Percentiles rank a stretch among this genome's conserved stretches.
Evolutionary conservation across 805 yeast genomes (phyloP).

Genomic region (Saturnispora ahearnii): DNA sequence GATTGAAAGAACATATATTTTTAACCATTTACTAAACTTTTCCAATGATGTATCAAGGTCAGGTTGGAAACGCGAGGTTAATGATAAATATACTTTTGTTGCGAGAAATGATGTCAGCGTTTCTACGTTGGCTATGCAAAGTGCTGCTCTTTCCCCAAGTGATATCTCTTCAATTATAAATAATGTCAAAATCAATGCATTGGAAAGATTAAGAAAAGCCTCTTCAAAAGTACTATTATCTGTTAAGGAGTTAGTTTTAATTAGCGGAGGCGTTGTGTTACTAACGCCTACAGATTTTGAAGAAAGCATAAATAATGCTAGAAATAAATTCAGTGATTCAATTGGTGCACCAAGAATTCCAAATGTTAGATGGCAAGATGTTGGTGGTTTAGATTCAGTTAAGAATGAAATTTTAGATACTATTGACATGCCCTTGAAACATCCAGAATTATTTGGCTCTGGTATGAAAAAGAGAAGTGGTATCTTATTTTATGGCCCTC

Average conservation of each 20-base stretch:
- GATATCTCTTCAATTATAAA: constrained; percentile 67
- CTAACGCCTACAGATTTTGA: constrained; percentile 56
- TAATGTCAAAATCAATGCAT: constrained; percentile 51
- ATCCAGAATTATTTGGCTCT: constrained; percentile 78
- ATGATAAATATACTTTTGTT: constrained; percentile 17
- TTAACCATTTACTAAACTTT: constrained; percentile 37
- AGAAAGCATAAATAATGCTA: constrained; percentile 65
- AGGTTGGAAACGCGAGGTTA: background rate
- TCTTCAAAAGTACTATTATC: constrained; percentile 19
- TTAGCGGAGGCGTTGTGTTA: constrained; percentile 47
- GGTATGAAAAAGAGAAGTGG: constrained; percentile 95
- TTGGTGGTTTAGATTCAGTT: constrained; percentile 87
- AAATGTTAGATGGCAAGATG: constrained; percentile 92
- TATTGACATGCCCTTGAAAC: constrained; percentile 89
- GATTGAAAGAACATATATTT: constrained; percentile 56
- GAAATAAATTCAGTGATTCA: constrained; percentile 84
- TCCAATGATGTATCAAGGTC: background rate
- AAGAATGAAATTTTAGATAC: constrained; percentile 92
- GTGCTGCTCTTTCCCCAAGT: constrained; percentile 87
- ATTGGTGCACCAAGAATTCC: constrained; percentile 97
- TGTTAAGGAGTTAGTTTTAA: constrained; percentile 31
- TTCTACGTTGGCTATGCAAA: constrained; percentile 60
- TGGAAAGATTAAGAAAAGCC: constrained; percentile 36
- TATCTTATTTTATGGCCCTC: constrained; percentile 93
- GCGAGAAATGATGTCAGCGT: constrained; percentile 45